Percentiles rank a stretch among this genome's conserved stretches.
phyloP scores from a whole-genome alignment of 345 rosid genomes.

The Zanthoxylum bungeanum region DNA sequence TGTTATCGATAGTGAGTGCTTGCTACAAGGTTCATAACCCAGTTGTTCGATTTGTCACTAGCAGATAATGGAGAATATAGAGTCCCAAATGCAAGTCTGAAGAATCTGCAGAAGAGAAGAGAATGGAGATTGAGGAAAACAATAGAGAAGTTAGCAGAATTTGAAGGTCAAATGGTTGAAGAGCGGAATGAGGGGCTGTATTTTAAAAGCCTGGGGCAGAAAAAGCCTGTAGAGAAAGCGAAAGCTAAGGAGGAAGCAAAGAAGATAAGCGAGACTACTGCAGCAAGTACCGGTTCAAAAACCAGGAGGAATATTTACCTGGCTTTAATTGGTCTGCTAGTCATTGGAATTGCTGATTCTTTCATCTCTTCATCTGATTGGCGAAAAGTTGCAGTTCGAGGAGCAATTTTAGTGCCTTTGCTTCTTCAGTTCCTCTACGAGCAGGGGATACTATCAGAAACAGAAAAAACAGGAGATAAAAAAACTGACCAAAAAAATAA shows the following conservation, averaged over 20 bases:
- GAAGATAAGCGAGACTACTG: conserved; percentile 45
- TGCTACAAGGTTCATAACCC: conserved; percentile 13
- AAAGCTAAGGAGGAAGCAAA: conserved; percentile 59
- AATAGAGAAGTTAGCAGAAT: conserved; percentile 61
- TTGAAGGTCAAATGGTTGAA: conserved; percentile 64
- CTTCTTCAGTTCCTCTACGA: conserved; percentile 64
- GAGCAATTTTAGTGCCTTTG: conserved; percentile 76
- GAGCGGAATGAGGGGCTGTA: conserved; percentile 83
- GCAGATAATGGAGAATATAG: conserved; percentile 85
- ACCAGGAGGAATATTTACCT: conserved; percentile 69
- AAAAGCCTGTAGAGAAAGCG: conserved; percentile 43
- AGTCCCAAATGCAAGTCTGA: conserved; percentile 79
- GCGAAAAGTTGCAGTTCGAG: conserved; percentile 79
- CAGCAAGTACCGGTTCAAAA: conserved; percentile 54
- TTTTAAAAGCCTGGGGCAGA: conserved; percentile 68
- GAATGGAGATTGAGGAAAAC: conserved; percentile 59
- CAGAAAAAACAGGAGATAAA: conserved; percentile 30
- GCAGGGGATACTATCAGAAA: conserved; percentile 63
- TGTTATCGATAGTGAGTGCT: too few relatives aligned
- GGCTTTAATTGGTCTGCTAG: conserved; percentile 53
- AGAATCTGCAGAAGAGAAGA: conserved; percentile 67
- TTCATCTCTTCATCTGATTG: conserved; percentile 66
- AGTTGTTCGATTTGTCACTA: conserved; percentile 19
- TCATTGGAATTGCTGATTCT: conserved; percentile 50
- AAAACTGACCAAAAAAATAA: conserved; percentile 38